Percentiles rank a stretch among this genome's conserved stretches.
Conservation (phyloP, 768 basidiomycete genomes). For the Amanita inopinata region DNA sequence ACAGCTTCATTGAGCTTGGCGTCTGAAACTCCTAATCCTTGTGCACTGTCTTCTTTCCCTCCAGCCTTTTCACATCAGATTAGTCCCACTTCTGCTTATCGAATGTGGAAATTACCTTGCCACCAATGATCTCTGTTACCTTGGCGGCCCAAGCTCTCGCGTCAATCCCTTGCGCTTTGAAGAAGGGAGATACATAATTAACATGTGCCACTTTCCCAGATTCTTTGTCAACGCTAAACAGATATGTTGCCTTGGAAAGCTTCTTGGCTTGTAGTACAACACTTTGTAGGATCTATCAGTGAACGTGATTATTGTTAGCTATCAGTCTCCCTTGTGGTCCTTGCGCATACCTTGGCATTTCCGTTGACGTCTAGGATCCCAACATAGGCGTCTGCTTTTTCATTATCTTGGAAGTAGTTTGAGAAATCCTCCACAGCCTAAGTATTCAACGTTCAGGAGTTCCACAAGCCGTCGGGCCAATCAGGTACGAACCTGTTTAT, state of each 20-base stretch:
- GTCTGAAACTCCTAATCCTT: conserved; percentile 73
- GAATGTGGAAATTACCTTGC: conserved; percentile 84
- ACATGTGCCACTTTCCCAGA: conserved; percentile 76
- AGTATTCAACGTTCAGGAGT: no score
- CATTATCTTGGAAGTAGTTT: conserved; percentile 70
- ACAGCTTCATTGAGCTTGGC: conserved; percentile 61
- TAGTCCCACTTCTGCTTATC: background rate
- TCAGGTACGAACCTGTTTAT: conserved; percentile 53
- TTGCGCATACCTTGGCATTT: conserved; percentile 71
- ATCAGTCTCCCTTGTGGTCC: no score
- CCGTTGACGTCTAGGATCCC: conserved; percentile 68
- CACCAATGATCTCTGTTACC: conserved; percentile 74
- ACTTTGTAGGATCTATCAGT: conserved; percentile 56
- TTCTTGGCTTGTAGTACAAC: conserved; percentile 74
- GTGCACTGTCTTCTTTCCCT: conserved; percentile 87
- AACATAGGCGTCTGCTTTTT: conserved; percentile 60
- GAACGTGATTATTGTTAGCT: conserved; percentile 3
- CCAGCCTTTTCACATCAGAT: conserved; percentile 52
- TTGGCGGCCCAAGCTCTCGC: conserved; percentile 83
- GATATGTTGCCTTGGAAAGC: conserved; percentile 75
- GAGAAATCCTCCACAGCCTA: conserved; percentile 65
- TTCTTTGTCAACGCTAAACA: conserved; percentile 70
- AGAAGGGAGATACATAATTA: conserved; percentile 58
- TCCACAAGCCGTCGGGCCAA: no score
- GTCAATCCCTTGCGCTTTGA: conserved; percentile 61